Percentiles rank a stretch among this genome's conserved stretches.
Evolutionary conservation across 345 rosid genomes (phyloP).

Genomic region (Lepidium didymum): DNA sequence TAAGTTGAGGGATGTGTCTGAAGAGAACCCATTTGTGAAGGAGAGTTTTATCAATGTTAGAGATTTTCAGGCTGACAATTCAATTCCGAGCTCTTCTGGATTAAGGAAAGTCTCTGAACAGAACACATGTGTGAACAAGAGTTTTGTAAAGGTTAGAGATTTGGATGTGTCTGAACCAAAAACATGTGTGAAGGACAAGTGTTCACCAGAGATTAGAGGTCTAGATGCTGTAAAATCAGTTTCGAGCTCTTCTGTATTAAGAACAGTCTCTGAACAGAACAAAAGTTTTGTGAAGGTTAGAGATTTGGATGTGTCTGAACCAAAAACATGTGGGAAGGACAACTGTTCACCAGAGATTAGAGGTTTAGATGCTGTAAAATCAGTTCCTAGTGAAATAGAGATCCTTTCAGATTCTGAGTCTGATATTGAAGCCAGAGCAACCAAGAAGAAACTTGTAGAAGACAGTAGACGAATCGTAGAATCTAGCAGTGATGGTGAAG

Average conservation of each 20-base stretch:
- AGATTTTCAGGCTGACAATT: too few species aligned
- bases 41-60: background rate
- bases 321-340: background rate
- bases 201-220: background rate
- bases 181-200: background rate
- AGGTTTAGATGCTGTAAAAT: background rate
- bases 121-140: too few species aligned
- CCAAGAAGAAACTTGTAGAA: background rate
- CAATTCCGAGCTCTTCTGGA: background rate
- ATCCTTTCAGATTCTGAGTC: constrained; percentile 28
- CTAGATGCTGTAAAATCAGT: background rate
- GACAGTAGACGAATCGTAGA: background rate
- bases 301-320: background rate
- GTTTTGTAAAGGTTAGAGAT: too few species aligned
- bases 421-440: background rate
- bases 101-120: too few species aligned
- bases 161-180: background rate
- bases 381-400: background rate
- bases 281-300: too few species aligned
- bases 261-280: too few species aligned
- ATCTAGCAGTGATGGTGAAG: background rate
- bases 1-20: too few species aligned
- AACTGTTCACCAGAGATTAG: background rate
- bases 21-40: background rate
- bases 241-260: background rate